Evolutionary conservation across 495 filamentous ascomycete genomes (phyloP), one percentile per base, ranked within the genome.

Genomic region (Penicillium nucicola): DNA sequence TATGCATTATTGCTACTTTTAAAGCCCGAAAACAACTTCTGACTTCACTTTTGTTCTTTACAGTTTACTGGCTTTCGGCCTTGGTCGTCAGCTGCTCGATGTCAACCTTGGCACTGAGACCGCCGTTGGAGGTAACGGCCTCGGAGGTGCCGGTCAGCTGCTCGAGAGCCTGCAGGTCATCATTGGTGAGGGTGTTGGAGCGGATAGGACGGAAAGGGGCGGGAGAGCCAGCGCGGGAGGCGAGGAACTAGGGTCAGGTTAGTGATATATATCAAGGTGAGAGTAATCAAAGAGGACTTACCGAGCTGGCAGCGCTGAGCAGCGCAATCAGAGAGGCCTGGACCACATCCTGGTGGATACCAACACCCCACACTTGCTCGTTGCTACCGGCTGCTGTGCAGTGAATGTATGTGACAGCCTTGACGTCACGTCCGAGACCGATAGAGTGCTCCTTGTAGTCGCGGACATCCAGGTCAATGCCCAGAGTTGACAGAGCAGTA

Each of bases 391-490:
- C 71, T 32, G 86, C 81, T 34, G 82, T 87, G 67, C 90, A 95
- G 68, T 97, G 88, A 50, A 98, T 96, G 58, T 91, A 98, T 11
- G 90, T 91, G 13, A 89, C 92, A 33, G 91, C 92, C 77, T 93
- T 96, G 57, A 88, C 86, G 42, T 90, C 85, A 45, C 78, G 78
- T 38, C 89, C 87, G 10, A 77, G 72, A 48, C 90, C 90, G 56
- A 97, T 89, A 20, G 90, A 87, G 70, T 97, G 95, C 66, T 97
- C 95, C 72, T 96, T 97, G 69, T 97, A 97, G 64, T 96, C 89
- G 40, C 81, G 81, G 44, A 97, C 92, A 64, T 98, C 91, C 3
- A 98, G 76, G 58, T 96, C 87, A 36, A 97, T 85, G 25, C 89
- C 89, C n/a, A 98, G 74, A 7, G 78, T 76, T 40, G 81, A 77